Evolutionary conservation across 208 protist species (phyloP).

Genomic region (Acanthamoeba rhysodes): DNA sequence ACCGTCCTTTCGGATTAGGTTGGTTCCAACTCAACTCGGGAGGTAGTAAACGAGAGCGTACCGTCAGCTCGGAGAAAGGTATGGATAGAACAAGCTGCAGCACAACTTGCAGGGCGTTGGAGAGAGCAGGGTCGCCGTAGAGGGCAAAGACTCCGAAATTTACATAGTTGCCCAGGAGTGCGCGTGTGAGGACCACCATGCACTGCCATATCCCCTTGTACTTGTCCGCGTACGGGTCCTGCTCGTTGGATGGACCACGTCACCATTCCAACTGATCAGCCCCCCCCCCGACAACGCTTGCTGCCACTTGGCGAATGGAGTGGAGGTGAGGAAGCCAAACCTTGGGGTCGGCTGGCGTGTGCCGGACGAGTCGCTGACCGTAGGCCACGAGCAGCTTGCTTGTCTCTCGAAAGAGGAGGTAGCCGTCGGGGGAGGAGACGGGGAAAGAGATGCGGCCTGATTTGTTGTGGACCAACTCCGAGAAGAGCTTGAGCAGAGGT

Average conservation of each 20-base stretch:
- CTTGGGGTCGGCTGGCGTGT: neutral
- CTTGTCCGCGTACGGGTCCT: constrained; percentile 83
- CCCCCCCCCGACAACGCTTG: no score
- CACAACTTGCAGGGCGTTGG: constrained; percentile 82
- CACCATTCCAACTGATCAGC: neutral
- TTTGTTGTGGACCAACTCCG: constrained; percentile 87
- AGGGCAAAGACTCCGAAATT: constrained; percentile 92
- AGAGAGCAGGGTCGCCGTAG: constrained; percentile 89
- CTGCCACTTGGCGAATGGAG: no score
- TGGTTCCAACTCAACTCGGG: neutral
- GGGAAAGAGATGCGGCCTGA: constrained; percentile 87
- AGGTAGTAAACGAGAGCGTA: neutral
- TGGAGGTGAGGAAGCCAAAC: neutral
- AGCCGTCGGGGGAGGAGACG: constrained; percentile 85
- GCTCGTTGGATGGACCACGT: neutral
- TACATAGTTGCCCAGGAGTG: constrained; percentile 88
- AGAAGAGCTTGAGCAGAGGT: constrained; percentile 81
- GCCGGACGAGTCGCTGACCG: constrained; percentile 46
- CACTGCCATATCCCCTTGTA: constrained; percentile 83
- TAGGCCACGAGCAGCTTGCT: constrained; percentile 83
- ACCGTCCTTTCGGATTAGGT: no score
- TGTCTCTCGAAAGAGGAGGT: constrained; percentile 88
- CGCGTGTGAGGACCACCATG: constrained; percentile 86
- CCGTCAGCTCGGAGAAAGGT: constrained; percentile 78
- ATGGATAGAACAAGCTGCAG: constrained; percentile 86